Evolutionary conservation across 2,329 filamentous ascomycete species (phyloP).

Genomic region (Thelonectria rubi): DNA sequence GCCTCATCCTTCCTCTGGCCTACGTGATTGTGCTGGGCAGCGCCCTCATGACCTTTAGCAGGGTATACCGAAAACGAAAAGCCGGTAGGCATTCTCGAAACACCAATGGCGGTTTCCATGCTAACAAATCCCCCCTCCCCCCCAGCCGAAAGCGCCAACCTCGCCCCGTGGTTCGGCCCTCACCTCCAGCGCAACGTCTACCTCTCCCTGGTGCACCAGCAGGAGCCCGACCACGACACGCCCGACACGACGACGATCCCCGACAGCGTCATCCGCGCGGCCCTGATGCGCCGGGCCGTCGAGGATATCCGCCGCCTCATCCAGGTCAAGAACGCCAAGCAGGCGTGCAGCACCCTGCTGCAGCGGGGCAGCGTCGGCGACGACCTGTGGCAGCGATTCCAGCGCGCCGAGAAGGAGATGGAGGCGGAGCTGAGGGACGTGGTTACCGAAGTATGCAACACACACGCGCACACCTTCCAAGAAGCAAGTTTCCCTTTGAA

Average conservation of each 20-base stretch:
- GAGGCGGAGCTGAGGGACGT: conserved; percentile 96
- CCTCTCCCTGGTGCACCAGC: conserved; percentile 86
- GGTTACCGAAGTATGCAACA: conserved; percentile 77
- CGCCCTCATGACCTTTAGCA: conserved; percentile 90
- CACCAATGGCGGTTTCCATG: too few relatives aligned
- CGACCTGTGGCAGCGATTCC: conserved; percentile 92
- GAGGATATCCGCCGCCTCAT: conserved; percentile 95
- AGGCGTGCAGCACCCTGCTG: conserved; percentile 82
- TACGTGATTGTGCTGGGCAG: conserved; percentile 89
- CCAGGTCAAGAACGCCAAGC: conserved; percentile 87
- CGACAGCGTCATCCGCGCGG: conserved; percentile 86
- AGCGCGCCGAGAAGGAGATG: conserved; percentile 95
- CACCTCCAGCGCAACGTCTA: conserved; percentile 96
- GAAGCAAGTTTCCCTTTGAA: too few relatives aligned
- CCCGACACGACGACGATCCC: conserved; percentile 75
- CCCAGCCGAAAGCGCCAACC: conserved; percentile 78
- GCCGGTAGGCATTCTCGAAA: conserved; percentile 63
- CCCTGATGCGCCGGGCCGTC: conserved; percentile 85
- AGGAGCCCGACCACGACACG: conserved; percentile 59
- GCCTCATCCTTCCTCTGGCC: conserved; percentile 85
- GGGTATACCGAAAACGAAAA: conserved; percentile 92
- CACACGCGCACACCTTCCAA: not conserved
- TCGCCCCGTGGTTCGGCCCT: conserved; percentile 93
- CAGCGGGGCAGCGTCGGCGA: conserved; percentile 94
- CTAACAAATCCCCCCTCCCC: too few relatives aligned